phyloP scores from a whole-genome alignment of 2,329 filamentous ascomycete genomes.

The Trichoderma sp. region DNA sequence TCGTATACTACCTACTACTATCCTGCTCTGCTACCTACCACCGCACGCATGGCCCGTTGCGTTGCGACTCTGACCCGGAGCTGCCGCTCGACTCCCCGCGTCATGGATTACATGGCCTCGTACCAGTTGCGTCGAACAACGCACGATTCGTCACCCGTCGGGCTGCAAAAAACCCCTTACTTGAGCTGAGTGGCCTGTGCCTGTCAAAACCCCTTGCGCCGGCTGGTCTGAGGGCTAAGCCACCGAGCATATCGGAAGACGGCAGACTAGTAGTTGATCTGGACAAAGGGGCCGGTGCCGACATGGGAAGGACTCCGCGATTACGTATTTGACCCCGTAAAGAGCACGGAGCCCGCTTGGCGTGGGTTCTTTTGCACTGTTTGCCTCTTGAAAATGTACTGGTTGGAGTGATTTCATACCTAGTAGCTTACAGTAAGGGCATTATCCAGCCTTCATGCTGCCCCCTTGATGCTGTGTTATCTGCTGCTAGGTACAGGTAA shows the following conservation, averaged over 20 bases:
- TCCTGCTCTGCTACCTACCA: too few species aligned
- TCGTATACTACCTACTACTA: neutral
- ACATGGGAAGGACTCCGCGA: neutral
- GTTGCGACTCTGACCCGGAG: neutral
- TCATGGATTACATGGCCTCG: neutral
- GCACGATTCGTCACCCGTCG: neutral
- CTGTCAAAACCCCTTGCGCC: neutral
- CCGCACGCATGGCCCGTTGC: neutral
- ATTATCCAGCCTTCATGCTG: neutral
- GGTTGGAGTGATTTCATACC: neutral
- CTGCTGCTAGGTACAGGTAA: too few species aligned
- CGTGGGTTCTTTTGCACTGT: neutral
- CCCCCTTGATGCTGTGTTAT: too few species aligned
- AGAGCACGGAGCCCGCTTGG: neutral
- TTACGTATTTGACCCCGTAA: neutral
- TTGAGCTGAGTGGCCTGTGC: neutral
- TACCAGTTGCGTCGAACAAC: neutral
- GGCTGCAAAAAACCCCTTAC: neutral
- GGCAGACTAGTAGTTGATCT: constrained; percentile 10
- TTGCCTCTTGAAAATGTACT: neutral
- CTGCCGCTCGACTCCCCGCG: neutral
- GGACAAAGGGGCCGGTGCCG: neutral
- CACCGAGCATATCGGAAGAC: constrained; percentile 12
- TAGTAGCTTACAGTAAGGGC: neutral
- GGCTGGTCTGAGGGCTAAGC: constrained; percentile 11